These are phyloP conservation scores for Echinochloa phyllopogon DNA, from an alignment of 176 grass and related monocot species.

Conservation along the genomic window DNA sequence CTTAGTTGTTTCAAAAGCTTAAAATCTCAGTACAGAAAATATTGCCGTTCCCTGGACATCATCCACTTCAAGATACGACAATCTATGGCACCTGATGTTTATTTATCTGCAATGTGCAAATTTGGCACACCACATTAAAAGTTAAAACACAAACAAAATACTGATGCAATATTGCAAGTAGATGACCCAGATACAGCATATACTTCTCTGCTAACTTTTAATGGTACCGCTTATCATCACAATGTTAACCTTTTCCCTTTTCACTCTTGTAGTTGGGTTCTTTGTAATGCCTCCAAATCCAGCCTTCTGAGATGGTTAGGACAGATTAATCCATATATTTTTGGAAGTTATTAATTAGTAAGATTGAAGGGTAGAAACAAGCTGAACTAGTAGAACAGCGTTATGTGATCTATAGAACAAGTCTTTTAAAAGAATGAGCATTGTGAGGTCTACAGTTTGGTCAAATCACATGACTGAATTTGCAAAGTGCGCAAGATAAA, in stretches of 20 bases:
- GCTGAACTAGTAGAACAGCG: neutral
- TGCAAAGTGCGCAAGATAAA: slow-evolving; percentile 7
- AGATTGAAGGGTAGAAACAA: neutral
- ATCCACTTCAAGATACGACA: neutral
- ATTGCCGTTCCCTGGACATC: slow-evolving; percentile 8
- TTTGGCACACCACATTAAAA: slow-evolving; percentile 4
- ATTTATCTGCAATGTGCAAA: slow-evolving; percentile 1
- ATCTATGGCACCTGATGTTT: slow-evolving; percentile 25
- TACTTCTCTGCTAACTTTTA: neutral
- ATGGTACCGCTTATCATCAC: neutral
- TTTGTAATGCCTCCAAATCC: neutral
- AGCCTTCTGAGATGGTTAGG: slow-evolving; percentile 5
- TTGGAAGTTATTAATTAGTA: neutral
- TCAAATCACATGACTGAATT: slow-evolving; percentile 1
- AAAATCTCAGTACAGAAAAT: neutral
- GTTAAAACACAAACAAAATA: neutral
- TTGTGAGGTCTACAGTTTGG: neutral
- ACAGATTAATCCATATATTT: slow-evolving; percentile 2
- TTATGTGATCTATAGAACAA: neutral
- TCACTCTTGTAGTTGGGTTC: neutral
- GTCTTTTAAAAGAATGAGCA: neutral
- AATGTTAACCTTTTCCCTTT: neutral
- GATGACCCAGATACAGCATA: neutral
- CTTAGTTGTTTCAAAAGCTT: neutral
- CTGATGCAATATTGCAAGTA: slow-evolving; percentile 12